phyloP scores from a whole-genome alignment of 441 rosid species.

The Aquilaria agallochum region DNA sequence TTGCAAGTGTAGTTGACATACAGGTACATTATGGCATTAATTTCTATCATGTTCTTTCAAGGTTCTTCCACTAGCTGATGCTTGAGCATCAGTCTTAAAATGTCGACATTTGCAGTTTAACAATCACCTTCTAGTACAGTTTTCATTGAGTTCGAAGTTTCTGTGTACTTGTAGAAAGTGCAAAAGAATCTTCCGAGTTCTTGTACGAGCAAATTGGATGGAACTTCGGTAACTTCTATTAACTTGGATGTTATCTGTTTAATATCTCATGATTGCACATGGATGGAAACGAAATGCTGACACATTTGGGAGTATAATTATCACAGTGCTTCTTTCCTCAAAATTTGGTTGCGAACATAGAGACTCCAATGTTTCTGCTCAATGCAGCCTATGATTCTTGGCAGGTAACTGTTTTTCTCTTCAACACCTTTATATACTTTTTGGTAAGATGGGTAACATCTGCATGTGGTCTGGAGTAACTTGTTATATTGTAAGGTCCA shows the following conservation, averaged over 20 bases:
- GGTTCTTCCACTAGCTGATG: background rate
- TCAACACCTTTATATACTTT: background rate
- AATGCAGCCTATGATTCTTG: slow-evolving; percentile 61
- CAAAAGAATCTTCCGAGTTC: slow-evolving; percentile 45
- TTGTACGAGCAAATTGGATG: slow-evolving; percentile 58
- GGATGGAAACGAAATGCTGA: no score
- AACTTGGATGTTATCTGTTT: slow-evolving; percentile 6
- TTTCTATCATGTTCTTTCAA: no score
- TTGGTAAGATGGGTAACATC: background rate
- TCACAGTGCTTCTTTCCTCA: slow-evolving; percentile 66
- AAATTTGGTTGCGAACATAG: slow-evolving; percentile 39
- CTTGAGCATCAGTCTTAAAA: no score
- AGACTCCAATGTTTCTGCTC: slow-evolving; percentile 54
- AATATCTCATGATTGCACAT: no score
- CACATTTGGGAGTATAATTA: no score
- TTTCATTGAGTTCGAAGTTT: slow-evolving; percentile 4
- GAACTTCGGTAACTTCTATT: slow-evolving; percentile 50
- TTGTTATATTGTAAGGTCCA: slow-evolving; percentile 21
- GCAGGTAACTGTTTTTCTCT: slow-evolving; percentile 36
- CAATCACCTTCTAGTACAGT: background rate
- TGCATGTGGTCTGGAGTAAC: background rate
- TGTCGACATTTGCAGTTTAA: background rate
- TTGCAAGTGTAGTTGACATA: slow-evolving; percentile 35
- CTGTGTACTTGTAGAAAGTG: slow-evolving; percentile 30
- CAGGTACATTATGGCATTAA: slow-evolving; percentile 25